These are phyloP conservation scores for Phyllosticta paracitricarpa DNA, from an alignment of 2,329 filamentous ascomycete species.

Conservation along the genomic window DNA sequence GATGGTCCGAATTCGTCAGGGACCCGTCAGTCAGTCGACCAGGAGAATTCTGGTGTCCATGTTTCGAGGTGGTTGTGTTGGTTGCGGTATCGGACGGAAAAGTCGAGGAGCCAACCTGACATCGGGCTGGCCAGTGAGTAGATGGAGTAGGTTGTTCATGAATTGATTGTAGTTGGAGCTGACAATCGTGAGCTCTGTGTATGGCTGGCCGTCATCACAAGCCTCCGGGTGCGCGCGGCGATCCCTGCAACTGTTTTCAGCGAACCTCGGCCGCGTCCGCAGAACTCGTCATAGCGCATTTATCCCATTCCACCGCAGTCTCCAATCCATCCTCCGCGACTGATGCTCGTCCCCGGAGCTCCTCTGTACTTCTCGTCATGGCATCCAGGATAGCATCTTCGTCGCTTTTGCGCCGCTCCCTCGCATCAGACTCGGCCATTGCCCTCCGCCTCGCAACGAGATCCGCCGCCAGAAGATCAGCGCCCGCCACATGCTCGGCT, in stretches of 20 bases:
- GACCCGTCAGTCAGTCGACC: too few species aligned
- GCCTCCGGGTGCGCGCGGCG: neutral
- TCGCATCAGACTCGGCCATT: neutral
- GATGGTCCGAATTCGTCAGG: too few species aligned
- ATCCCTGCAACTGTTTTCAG: constrained; percentile 6
- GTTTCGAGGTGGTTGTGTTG: neutral
- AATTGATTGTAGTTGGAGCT: neutral
- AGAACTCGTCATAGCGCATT: constrained; percentile 8
- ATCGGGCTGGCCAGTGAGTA: neutral
- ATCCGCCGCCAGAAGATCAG: neutral
- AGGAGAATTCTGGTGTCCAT: too few species aligned
- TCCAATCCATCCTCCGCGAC: constrained; percentile 1
- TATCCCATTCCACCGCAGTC: neutral
- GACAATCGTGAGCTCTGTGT: constrained; percentile 6
- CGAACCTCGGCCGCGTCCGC: constrained; percentile 8
- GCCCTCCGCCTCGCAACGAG: neutral
- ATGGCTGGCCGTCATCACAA: constrained; percentile 1
- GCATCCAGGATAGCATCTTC: constrained; percentile 9
- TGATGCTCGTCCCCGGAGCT: constrained; percentile 1
- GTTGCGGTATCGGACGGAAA: neutral
- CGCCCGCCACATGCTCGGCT: neutral
- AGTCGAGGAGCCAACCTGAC: neutral
- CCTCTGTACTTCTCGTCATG: constrained; percentile 1
- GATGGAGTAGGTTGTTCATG: neutral
- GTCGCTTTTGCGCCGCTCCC: constrained; percentile 2